Evolutionary conservation across 2,329 filamentous ascomycete genomes (phyloP).

Genomic region (Fusarium annulatum): DNA sequence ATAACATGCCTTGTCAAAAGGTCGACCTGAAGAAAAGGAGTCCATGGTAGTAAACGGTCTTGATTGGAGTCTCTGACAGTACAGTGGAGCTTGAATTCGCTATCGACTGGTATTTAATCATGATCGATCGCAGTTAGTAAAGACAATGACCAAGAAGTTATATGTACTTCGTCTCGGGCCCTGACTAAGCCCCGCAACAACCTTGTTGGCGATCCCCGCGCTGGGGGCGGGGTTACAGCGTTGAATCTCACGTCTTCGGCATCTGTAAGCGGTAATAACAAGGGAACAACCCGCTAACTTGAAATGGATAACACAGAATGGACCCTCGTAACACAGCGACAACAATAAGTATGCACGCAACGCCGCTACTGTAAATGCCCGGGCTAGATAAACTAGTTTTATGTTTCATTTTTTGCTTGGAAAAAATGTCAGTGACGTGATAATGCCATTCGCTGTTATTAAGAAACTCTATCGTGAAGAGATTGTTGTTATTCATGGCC

Average conservation of each 20-base stretch:
- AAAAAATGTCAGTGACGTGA: no score
- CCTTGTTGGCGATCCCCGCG: neutral
- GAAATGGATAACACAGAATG: neutral
- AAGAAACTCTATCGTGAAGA: no score
- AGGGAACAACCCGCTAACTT: neutral
- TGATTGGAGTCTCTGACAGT: neutral
- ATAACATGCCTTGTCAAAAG: neutral
- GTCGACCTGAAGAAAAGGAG: neutral
- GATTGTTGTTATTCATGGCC: no score
- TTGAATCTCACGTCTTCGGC: neutral
- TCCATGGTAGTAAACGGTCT: neutral
- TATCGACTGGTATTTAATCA: neutral
- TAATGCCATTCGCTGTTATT: no score
- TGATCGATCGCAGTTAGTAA: neutral
- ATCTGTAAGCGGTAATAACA: neutral
- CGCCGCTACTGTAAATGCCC: no score
- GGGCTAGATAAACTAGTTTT: no score
- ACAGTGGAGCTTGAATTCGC: accelerated
- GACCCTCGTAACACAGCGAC: no score
- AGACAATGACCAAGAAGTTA: neutral
- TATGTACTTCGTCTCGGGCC: neutral
- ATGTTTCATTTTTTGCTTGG: no score
- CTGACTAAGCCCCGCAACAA: neutral
- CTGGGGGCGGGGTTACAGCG: neutral
- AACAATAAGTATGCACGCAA: no score